Conservation (phyloP, 768 basidiomycete species). For the Boletus speciosus region DNA sequence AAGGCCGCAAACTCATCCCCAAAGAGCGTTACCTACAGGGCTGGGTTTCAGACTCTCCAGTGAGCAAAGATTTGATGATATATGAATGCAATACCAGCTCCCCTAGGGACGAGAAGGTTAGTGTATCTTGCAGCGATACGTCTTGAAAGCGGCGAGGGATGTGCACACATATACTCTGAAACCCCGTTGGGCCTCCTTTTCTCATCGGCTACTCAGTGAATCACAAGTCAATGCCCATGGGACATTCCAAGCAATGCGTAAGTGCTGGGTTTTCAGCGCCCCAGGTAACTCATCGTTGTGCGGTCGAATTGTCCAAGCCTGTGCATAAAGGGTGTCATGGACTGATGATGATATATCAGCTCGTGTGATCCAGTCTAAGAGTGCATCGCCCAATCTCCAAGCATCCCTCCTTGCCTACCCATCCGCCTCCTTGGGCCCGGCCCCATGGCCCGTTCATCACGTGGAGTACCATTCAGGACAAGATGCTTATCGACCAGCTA, state of each 20-base stretch:
- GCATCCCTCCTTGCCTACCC: conserved; percentile 44
- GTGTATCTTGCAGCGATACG: background rate
- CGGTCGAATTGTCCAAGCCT: background rate
- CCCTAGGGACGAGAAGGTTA: background rate
- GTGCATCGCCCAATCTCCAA: conserved; percentile 57
- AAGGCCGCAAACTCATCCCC: conserved; percentile 38
- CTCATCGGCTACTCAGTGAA: background rate
- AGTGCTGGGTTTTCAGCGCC: background rate
- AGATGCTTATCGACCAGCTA: conserved; percentile 80
- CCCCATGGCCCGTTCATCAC: conserved; percentile 49
- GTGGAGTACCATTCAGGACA: conserved; percentile 51
- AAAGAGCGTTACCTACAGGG: conserved; percentile 66
- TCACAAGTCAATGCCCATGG: background rate
- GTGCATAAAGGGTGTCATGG: background rate
- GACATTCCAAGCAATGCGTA: background rate
- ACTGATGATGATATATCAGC: background rate
- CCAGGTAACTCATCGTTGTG: background rate
- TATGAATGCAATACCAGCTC: background rate
- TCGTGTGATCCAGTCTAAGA: conserved; percentile 21
- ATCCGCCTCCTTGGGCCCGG: conserved; percentile 47
- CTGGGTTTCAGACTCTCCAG: conserved; percentile 9
- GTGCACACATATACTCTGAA: background rate
- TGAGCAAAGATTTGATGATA: background rate
- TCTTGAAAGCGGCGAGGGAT: background rate
- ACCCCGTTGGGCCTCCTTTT: background rate